Percentiles rank a stretch among this genome's conserved stretches.
Conservation (phyloP, 2,329 filamentous ascomycete species). For the Paracorniculantispora psalliotae region DNA sequence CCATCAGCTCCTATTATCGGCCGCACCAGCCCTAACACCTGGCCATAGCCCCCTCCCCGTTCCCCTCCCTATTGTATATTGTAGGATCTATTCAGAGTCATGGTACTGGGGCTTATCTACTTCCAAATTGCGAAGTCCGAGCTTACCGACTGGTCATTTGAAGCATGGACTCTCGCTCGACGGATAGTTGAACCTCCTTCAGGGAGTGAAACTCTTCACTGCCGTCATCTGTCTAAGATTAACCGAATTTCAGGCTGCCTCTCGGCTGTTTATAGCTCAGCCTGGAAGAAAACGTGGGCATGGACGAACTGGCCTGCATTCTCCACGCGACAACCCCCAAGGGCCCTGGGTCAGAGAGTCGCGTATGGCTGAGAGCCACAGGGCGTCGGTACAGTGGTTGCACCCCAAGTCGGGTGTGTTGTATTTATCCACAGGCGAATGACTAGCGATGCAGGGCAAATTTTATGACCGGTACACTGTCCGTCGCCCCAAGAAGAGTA, state of each 20-base stretch:
- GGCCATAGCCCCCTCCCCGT: not conserved
- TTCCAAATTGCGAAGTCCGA: not conserved
- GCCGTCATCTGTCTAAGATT: too few species aligned
- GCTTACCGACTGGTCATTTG: not conserved
- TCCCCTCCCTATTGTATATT: not conserved
- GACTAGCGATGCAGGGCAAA: not conserved
- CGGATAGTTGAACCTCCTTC: too few species aligned
- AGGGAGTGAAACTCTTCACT: too few species aligned
- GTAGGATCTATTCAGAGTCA: not conserved
- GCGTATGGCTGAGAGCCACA: not conserved
- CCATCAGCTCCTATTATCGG: not conserved
- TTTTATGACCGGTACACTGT: not conserved
- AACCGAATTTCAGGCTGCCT: not conserved
- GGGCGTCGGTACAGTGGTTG: not conserved
- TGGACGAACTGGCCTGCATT: not conserved
- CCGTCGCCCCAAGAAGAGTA: not conserved
- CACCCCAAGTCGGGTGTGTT: not conserved
- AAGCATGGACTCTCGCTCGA: not conserved
- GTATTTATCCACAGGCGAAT: not conserved
- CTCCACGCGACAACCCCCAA: not conserved
- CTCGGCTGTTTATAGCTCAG: not conserved
- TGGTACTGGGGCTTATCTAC: not conserved
- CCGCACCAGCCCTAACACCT: not conserved
- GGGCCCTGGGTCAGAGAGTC: not conserved
- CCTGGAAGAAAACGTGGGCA: not conserved